phyloP scores from a whole-genome alignment of 2,329 filamentous ascomycete genomes.

The Sporothrix schenckii region DNA sequence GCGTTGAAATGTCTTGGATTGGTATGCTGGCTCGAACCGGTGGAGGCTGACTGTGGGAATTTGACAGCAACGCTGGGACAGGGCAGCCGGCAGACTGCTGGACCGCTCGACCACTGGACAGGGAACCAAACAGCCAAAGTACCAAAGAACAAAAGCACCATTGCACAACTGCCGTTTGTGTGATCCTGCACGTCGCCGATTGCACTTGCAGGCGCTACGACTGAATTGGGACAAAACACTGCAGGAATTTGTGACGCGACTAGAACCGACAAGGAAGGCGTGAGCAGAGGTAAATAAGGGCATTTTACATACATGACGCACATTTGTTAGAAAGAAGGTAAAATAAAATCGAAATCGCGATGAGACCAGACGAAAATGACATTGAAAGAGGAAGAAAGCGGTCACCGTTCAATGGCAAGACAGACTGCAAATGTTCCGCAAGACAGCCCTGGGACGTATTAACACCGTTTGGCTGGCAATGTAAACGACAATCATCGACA shows the following conservation, averaged over 20 bases:
- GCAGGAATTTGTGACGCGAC: neutral
- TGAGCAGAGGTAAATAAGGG: neutral
- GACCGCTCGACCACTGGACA: too few species aligned
- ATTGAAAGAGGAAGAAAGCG: too few species aligned
- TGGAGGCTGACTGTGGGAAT: neutral
- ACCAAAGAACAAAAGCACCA: too few species aligned
- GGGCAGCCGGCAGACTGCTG: neutral
- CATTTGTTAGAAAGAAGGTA: too few species aligned
- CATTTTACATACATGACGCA: too few species aligned
- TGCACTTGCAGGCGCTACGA: neutral
- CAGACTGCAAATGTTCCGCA: too few species aligned
- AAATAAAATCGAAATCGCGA: too few species aligned
- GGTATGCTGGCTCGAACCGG: conserved; percentile 1
- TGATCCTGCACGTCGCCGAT: conserved; percentile 3
- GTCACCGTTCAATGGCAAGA: too few species aligned
- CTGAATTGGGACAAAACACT: neutral
- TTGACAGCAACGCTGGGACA: conserved; percentile 8
- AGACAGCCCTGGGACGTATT: too few species aligned
- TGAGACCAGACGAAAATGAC: too few species aligned
- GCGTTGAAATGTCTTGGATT: conserved; percentile 9
- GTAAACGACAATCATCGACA: neutral
- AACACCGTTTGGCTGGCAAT: neutral
- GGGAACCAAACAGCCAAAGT: too few species aligned
- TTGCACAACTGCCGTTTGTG: neutral
- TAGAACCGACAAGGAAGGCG: conserved; percentile 23